Conservation (phyloP, 176 grass and related monocot species). For the Oryza punctata region DNA sequence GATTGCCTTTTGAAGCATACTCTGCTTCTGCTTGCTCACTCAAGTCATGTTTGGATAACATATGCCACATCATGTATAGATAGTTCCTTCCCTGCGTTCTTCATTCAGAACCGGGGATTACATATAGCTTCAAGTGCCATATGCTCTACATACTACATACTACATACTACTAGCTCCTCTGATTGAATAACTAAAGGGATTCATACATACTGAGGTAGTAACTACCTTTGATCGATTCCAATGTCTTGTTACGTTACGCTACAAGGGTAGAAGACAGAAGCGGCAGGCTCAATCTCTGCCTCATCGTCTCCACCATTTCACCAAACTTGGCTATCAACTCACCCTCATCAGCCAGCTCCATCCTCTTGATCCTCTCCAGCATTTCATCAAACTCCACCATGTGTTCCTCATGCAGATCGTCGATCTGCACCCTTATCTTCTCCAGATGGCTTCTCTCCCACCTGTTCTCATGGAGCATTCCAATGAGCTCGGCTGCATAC, state of each 20-base stretch:
- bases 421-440: background rate
- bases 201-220: background rate
- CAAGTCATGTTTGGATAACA: background rate
- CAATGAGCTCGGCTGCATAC: constrained; percentile 1
- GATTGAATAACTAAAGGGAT: background rate
- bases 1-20: background rate
- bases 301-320: constrained; percentile 12
- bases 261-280: background rate
- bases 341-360: constrained; percentile 14
- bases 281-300: background rate
- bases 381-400: background rate
- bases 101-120: background rate
- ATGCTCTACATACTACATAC: background rate
- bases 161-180: background rate
- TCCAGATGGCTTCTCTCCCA: background rate
- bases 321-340: constrained; percentile 12
- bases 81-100: background rate
- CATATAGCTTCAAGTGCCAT: background rate
- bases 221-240: background rate
- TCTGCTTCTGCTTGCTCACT: background rate
- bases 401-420: background rate
- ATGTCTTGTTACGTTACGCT: too few species aligned
- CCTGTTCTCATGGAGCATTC: background rate
- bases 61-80: too few species aligned
- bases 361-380: constrained; percentile 9